Base-by-base conservation (phyloP, 352 stramenopile species). In the Globisporangium viniferum region DNA sequence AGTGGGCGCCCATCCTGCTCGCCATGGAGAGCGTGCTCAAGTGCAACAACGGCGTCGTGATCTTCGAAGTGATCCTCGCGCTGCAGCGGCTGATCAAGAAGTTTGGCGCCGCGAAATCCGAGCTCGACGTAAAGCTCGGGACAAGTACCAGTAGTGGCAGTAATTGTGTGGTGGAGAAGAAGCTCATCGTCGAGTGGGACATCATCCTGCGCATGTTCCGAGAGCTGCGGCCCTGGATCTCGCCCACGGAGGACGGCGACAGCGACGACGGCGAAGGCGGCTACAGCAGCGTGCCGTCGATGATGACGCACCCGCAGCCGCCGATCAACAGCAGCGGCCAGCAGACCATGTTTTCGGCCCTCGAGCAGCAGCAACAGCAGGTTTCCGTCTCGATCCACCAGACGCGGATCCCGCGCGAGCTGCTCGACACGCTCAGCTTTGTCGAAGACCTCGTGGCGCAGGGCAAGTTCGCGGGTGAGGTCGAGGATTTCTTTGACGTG, bases 71-170 rank as follows among this genome's bases (percentile, higher is more conserved):
- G 14, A 92, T 96, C 27, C 72, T 96, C n/a, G 85, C 88, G 8
- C 69, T 96, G 12, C 89, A 95, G 56, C 84, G 89, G 22, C 70
- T 96, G 24, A 86, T 96, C 35, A 96, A 96, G 58, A 96, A 96
- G 61, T 96, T 92, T 72, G 89, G 89, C 39, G 74, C 81, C 12
- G 59, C 18, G 0, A 77, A 54, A 14, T 24, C 64, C 35, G 49
- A 63, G 57, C 64, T 33, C 51, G 36, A 54, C 63, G 51, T 35
- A 33, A 72, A 48, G 62, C 64, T 20, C 36, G 44, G 14, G 14
- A 49, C 49, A 24, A 56, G 48, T 35, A 51, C n/a, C 5, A 66
- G 4, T 22, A 15, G 31, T 29, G 5, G 15, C 1, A 20, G 8
- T 14, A 27, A 9, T 27, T 31, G 20, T 7, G 33, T 48, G 4